Evolutionary conservation across 345 rosid species (phyloP).

Genomic region (Salix exigua): DNA sequence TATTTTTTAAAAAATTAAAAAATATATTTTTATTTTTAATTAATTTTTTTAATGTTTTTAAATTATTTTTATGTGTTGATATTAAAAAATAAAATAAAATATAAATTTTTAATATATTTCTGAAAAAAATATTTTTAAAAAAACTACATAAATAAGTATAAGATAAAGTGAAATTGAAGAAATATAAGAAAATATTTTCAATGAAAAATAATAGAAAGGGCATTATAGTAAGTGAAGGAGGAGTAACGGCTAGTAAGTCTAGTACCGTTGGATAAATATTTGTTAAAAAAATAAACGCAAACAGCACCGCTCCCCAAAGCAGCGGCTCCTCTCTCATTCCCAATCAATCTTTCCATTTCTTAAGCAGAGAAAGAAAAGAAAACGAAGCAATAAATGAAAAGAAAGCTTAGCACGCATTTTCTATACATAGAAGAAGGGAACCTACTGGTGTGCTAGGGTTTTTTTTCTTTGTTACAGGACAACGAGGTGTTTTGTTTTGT

Average conservation of each 20-base stretch:
- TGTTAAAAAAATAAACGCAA: background rate
- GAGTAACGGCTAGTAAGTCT: conserved; percentile 25
- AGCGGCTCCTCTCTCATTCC: background rate
- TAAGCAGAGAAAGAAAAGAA: background rate
- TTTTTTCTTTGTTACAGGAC: background rate
- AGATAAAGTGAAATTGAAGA: background rate
- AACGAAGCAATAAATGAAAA: background rate
- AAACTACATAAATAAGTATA: no score
- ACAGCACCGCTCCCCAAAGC: conserved; percentile 17
- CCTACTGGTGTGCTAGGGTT: background rate
- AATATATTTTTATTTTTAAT: no score
- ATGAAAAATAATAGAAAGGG: background rate
- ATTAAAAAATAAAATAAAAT: no score
- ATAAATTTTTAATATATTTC: no score
- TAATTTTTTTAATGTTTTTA: no score
- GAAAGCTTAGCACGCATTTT: background rate
- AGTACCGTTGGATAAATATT: conserved; percentile 1
- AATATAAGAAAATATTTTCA: background rate
- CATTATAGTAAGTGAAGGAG: background rate
- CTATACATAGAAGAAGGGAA: background rate
- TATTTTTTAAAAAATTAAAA: no score
- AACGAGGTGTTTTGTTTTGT: background rate
- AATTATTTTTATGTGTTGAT: fast-evolving
- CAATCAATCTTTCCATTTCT: background rate
- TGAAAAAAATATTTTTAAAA: no score